Evolutionary conservation across 805 yeast genomes (phyloP).

Genomic region (Ogataea angusta): DNA sequence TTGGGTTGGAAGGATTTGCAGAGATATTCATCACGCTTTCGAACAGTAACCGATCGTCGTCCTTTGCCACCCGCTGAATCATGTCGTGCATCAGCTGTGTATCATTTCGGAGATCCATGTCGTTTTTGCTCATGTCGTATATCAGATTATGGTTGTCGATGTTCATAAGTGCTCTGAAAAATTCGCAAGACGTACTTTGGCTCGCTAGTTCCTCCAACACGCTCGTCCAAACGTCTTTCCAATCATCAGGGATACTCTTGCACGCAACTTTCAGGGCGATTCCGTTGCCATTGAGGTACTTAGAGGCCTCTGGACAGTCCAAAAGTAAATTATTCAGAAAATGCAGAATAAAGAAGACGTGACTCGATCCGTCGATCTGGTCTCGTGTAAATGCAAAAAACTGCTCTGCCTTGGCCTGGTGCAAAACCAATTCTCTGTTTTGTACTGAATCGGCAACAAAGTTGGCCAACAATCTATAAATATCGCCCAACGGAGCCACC

Average conservation of each 20-base stretch:
- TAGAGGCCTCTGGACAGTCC: conserved; percentile 3
- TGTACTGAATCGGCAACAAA: conserved; percentile 16
- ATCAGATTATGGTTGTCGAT: conserved; percentile 2
- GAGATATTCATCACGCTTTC: conserved; percentile 19
- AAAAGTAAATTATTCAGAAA: conserved; percentile 15
- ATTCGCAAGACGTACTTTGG: not conserved
- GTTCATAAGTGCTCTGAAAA: conserved; percentile 1
- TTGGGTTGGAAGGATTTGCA: conserved; percentile 9
- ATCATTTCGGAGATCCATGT: conserved; percentile 11
- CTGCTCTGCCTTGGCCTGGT: not conserved
- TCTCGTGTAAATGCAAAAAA: conserved; percentile 3
- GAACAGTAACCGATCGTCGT: conserved; percentile 3
- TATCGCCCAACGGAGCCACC: conserved; percentile 3
- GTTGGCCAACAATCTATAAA: conserved; percentile 14
- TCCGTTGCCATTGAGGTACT: not conserved
- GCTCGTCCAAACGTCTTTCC: conserved; percentile 4
- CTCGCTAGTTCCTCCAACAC: conserved; percentile 13
- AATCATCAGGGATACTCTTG: conserved; percentile 1
- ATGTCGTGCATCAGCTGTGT: conserved; percentile 4
- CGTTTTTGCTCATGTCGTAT: conserved; percentile 6
- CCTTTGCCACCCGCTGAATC: conserved; percentile 1
- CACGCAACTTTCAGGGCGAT: not conserved
- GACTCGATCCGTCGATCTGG: not conserved
- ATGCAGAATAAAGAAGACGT: conserved; percentile 11
- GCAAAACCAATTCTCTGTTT: conserved; percentile 9